phyloP scores from a whole-genome alignment of 345 rosid species.

The Corchorus olitorius region DNA sequence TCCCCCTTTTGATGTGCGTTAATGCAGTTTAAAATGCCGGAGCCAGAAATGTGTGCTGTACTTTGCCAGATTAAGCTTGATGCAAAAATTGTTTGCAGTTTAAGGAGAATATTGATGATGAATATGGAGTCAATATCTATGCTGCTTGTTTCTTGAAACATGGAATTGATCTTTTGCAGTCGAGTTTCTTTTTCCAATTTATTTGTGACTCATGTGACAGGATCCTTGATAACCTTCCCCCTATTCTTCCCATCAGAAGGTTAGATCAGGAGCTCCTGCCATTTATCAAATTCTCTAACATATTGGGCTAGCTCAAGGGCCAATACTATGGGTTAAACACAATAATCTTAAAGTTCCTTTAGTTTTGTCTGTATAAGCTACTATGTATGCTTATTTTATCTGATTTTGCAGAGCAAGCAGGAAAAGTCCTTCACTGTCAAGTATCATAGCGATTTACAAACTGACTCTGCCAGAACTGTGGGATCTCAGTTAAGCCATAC shows the following conservation, averaged over 20 bases:
- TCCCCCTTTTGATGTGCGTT: constrained; percentile 11
- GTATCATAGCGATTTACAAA: constrained; percentile 74
- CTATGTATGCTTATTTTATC: constrained; percentile 22
- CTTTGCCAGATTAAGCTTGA: constrained; percentile 56
- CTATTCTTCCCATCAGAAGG: constrained; percentile 78
- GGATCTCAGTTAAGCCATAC: constrained; percentile 95
- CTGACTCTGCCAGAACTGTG: constrained; percentile 86
- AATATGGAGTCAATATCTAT: constrained; percentile 93
- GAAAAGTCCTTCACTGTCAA: constrained; percentile 86
- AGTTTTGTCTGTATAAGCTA: constrained; percentile 1
- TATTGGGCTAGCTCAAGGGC: constrained; percentile 89
- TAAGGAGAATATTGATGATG: constrained; percentile 90
- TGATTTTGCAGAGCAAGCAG: constrained; percentile 63
- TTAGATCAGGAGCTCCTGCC: constrained; percentile 66
- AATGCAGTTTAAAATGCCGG: constrained; percentile 87
- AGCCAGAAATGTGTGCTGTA: constrained; percentile 77
- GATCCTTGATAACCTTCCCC: constrained; percentile 97
- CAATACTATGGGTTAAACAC: constrained; percentile 72
- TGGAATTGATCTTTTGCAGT: neutral
- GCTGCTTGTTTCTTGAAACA: constrained; percentile 18
- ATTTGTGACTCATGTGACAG: constrained; percentile 44
- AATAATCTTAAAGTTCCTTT: constrained; percentile 20
- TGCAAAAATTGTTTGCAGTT: constrained; percentile 66
- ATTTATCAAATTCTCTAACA: constrained; percentile 89
- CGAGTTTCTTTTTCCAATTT: constrained; percentile 22